Evolutionary conservation across 1,139 yeast species (phyloP).

Genomic region (Pneumocystis sp.): DNA sequence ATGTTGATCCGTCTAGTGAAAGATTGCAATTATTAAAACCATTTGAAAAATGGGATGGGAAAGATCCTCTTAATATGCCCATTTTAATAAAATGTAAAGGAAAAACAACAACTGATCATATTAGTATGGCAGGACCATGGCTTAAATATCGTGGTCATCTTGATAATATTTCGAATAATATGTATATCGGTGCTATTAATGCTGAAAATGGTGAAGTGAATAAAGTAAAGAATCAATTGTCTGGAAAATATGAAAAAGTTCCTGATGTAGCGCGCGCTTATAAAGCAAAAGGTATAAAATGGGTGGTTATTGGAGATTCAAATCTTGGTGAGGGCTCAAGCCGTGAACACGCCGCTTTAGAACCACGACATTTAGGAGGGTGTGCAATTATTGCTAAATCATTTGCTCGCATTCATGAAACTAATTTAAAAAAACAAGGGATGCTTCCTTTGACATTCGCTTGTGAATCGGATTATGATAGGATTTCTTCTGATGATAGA

Average conservation of each 20-base stretch:
- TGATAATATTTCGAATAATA: conserved; percentile 96
- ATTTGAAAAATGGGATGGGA: conserved; percentile 89
- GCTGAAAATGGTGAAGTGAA: conserved; percentile 94
- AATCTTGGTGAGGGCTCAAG: conserved; percentile 99
- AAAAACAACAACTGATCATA: conserved; percentile 98
- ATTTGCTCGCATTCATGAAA: conserved; percentile 92
- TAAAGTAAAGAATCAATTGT: conserved; percentile 74
- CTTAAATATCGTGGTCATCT: conserved; percentile 99
- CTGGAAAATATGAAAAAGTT: conserved; percentile 87
- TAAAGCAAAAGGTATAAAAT: conserved; percentile 48
- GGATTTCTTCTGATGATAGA: conserved; percentile 78
- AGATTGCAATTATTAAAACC: conserved; percentile 85
- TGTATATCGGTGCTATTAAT: conserved; percentile 98
- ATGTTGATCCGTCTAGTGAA: conserved; percentile 72
- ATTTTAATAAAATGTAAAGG: conserved; percentile 92
- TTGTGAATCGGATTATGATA: conserved; percentile 82
- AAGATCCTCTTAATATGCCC: conserved; percentile 79
- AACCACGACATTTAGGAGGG: conserved; percentile 98
- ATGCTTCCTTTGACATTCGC: conserved; percentile 88
- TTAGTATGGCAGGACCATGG: conserved; percentile 99
- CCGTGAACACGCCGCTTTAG: conserved; percentile 99
- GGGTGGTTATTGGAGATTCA: conserved; percentile 99
- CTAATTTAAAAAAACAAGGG: conserved; percentile 95
- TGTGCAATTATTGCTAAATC: conserved; percentile 94
- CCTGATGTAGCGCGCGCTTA: conserved; percentile 92